Evolutionary conservation across 352 stramenopile genomes (phyloP), one percentile per base, ranked within the genome.

Genomic region (Globisporangium paddicum): DNA sequence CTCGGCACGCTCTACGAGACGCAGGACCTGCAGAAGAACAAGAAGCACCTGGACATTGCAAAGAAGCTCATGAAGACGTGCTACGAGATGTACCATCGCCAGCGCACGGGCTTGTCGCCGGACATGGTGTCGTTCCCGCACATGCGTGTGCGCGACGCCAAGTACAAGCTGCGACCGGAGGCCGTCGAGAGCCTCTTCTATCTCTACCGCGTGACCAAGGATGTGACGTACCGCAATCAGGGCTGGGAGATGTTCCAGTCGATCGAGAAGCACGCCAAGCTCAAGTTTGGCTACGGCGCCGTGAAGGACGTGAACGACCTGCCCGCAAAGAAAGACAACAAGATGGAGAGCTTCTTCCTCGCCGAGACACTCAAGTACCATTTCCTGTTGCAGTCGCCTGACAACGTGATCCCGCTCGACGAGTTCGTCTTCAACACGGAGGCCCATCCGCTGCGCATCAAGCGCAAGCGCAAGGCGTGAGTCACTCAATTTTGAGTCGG

Each of bases 311-410:
- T 88, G 23, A 73, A 67, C 2, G 30, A 86, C 45, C 41, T 87
- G 32, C 68, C 69, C 5, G 52, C 72, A 21, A 50, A 61, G 32
- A 80, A 89, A n/a, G 82, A 98, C 19, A 87, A 99, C 84, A 88
- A 94, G 57, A 98, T 98, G 96, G 96, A 99, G 73, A 98, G 86
- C 51, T 99, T 99, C 73, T 99, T 99, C 70, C 64, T 98, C 34
- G 96, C 96, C 13, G 97, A 99, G 79, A 99, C 97, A 28, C 76
- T 99, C 44, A 99, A 99, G 81, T 99, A 99, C 64, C 73, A 98
- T 32, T 99, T 98, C 71, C 73, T 99, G 49, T 77, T 99, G 9
- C 89, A 98, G 68, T 75, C 71, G 5, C 76, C 87, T 10, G 77
- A 89, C 28, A 66, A 82, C 42, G 50, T 90, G 19, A 72, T 97